A percentile compares a stretch with the other conserved stretches of the same genome.
Evolutionary conservation across 495 filamentous ascomycete species (phyloP).

Genomic region (Aspergillus biplanus): DNA sequence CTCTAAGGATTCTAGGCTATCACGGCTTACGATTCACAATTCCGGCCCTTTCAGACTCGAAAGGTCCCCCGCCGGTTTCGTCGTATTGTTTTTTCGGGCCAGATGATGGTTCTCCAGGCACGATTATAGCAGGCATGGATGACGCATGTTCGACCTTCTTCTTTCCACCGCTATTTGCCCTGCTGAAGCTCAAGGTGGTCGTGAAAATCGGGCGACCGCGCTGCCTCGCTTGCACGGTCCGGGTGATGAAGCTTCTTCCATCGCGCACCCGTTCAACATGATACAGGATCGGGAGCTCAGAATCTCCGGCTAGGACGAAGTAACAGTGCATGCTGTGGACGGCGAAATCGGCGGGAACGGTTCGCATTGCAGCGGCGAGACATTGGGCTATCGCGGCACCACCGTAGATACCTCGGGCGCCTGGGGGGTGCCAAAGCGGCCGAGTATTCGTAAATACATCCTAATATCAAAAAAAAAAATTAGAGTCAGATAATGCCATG

Average conservation of each 20-base stretch:
- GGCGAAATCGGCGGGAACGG: slow-evolving; percentile 76
- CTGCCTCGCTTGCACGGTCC: slow-evolving; percentile 93
- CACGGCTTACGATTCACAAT: slow-evolving; percentile 46
- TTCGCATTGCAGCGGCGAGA: slow-evolving; percentile 83
- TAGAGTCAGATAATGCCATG: slow-evolving; percentile 2
- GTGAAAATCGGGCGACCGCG: slow-evolving; percentile 91
- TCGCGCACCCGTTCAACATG: slow-evolving; percentile 91
- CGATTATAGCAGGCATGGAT: slow-evolving; percentile 34
- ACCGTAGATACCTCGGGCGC: slow-evolving; percentile 91
- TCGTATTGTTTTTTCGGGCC: slow-evolving; percentile 32
- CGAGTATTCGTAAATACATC: slow-evolving; percentile 93
- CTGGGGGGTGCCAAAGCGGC: slow-evolving; percentile 85
- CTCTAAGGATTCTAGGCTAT: neutral
- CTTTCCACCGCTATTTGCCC: slow-evolving; percentile 67
- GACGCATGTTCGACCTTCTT: slow-evolving; percentile 54
- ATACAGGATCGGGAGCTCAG: slow-evolving; percentile 84
- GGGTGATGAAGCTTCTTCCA: slow-evolving; percentile 88
- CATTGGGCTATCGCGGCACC: slow-evolving; percentile 92
- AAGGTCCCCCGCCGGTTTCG: slow-evolving; percentile 43
- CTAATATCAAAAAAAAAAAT: slow-evolving; percentile 39
- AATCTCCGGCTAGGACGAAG: slow-evolving; percentile 89
- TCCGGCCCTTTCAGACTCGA: slow-evolving; percentile 44
- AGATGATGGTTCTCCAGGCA: slow-evolving; percentile 30
- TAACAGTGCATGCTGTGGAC: slow-evolving; percentile 98
- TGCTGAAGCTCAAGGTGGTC: slow-evolving; percentile 86